phyloP scores from a whole-genome alignment of 257 asterid species.

The Solanum pimpinellifolium region DNA sequence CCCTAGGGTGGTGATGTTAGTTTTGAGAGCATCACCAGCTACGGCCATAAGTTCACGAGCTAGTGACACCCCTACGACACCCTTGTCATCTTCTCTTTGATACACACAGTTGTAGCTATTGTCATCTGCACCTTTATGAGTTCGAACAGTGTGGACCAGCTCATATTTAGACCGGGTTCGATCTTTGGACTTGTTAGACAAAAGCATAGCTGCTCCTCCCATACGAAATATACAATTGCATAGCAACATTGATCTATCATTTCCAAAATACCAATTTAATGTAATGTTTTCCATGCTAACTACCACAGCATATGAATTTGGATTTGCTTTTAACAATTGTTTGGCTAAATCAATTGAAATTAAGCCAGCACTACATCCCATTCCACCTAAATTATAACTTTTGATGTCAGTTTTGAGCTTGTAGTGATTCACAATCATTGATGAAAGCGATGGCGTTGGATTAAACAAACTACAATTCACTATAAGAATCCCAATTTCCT shows the following conservation, averaged over 20 bases:
- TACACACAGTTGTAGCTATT: conserved; percentile 31
- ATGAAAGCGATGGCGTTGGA: conserved; percentile 36
- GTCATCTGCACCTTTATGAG: conserved; percentile 40
- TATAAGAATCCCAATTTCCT: conserved; percentile 41
- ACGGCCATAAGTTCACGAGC: conserved; percentile 41
- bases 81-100: conserved; percentile 32
- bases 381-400: conserved; percentile 42
- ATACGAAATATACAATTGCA: conserved; percentile 38
- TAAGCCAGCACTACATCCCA: conserved; percentile 56
- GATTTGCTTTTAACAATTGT: conserved; percentile 27
- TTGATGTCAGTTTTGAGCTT: conserved; percentile 24
- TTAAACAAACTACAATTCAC: conserved; percentile 45
- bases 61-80: conserved; percentile 27
- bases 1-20: conserved; percentile 30
- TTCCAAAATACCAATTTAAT: conserved; percentile 32
- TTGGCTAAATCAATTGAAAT: conserved; percentile 36
- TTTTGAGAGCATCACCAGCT: conserved; percentile 37
- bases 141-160: conserved; percentile 36
- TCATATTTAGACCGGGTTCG: conserved; percentile 32
- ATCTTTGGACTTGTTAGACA: conserved; percentile 30
- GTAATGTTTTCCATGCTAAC: conserved; percentile 53
- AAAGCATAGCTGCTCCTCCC: conserved; percentile 48
- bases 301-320: conserved; percentile 31
- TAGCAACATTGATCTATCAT: conserved; percentile 26
- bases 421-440: conserved; percentile 48